These are phyloP conservation scores for Dunaliella primolecta DNA, from an alignment of 139 green algal genomes.

Conservation along the genomic window DNA sequence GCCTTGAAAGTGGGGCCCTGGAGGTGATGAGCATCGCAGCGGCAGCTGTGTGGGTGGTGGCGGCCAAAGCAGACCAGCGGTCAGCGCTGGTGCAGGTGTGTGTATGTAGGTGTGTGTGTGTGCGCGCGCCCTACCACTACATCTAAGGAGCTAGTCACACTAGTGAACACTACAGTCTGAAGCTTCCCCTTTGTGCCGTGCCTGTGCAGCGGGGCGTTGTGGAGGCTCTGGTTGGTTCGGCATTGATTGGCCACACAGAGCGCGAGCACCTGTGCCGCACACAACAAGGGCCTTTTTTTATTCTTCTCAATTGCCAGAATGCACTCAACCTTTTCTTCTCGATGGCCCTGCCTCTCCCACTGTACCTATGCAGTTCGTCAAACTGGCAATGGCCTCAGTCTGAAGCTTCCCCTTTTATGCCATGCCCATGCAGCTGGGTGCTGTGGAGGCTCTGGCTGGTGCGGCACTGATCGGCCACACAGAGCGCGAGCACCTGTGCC, in stretches of 20 bases:
- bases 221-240: slow-evolving; percentile 1
- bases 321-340: too few relatives aligned
- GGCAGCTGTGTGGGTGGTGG: slow-evolving; percentile 19
- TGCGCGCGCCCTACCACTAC: too few relatives aligned
- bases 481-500: slow-evolving; percentile 8
- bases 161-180: too few relatives aligned
- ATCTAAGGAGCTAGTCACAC: too few relatives aligned
- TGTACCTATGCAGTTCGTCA: too few relatives aligned
- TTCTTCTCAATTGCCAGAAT: too few relatives aligned
- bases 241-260: neutral
- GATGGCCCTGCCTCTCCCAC: too few relatives aligned
- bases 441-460: slow-evolving; percentile 8
- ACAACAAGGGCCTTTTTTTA: too few relatives aligned
- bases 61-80: slow-evolving; percentile 10
- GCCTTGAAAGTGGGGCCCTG: neutral
- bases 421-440: neutral
- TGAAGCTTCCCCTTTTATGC: too few relatives aligned
- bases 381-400: too few relatives aligned
- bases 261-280: slow-evolving; percentile 6
- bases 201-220: slow-evolving; percentile 7
- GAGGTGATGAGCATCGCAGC: slow-evolving; percentile 17
- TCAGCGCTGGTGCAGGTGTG: slow-evolving; percentile 10
- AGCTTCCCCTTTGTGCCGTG: too few relatives aligned
- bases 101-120: neutral
- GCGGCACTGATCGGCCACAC: neutral